Conservation (phyloP, 2,329 filamentous ascomycete genomes). For the Monascus ruber region DNA sequence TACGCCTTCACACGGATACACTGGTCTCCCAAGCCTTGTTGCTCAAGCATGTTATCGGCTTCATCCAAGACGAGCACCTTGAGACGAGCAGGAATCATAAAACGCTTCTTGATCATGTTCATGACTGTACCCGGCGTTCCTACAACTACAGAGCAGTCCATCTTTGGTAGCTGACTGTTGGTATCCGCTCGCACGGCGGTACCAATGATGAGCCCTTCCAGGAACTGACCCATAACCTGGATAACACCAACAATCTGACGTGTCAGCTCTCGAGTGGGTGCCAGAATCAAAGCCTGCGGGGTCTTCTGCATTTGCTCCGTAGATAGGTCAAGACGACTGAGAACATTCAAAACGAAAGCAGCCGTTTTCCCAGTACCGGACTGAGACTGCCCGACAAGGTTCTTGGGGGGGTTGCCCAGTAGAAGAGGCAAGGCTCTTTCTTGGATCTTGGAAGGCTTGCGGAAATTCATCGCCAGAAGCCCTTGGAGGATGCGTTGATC, state of each 20-base stretch:
- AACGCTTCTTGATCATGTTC: conserved; percentile 68
- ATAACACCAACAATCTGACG: conserved; percentile 87
- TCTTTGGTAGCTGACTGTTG: conserved; percentile 54
- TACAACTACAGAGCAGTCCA: conserved; percentile 71
- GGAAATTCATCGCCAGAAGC: conserved; percentile 71
- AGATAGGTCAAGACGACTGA: conserved; percentile 70
- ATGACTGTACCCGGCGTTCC: conserved; percentile 89
- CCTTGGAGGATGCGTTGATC: conserved; percentile 60
- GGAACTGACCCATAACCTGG: conserved; percentile 70
- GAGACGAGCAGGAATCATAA: conserved; percentile 60
- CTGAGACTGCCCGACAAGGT: conserved; percentile 98
- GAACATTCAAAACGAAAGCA: conserved; percentile 84
- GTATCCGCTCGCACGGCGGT: conserved; percentile 71
- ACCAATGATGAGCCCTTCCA: conserved; percentile 61
- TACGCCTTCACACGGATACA: conserved; percentile 81
- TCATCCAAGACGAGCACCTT: conserved; percentile 87
- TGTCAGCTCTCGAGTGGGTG: conserved; percentile 86
- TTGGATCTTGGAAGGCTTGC: conserved; percentile 95
- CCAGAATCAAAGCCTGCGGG: conserved; percentile 80
- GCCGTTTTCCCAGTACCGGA: conserved; percentile 97
- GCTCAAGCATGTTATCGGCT: conserved; percentile 97
- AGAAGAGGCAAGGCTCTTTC: conserved; percentile 87
- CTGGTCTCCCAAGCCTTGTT: conserved; percentile 89
- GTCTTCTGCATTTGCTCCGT: conserved; percentile 42
- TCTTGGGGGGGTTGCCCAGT: conserved; percentile 71